Evolutionary conservation across 805 yeast genomes (phyloP), one percentile per base, ranked within the genome.

Genomic region (Saccharomycopsis capsularis): DNA sequence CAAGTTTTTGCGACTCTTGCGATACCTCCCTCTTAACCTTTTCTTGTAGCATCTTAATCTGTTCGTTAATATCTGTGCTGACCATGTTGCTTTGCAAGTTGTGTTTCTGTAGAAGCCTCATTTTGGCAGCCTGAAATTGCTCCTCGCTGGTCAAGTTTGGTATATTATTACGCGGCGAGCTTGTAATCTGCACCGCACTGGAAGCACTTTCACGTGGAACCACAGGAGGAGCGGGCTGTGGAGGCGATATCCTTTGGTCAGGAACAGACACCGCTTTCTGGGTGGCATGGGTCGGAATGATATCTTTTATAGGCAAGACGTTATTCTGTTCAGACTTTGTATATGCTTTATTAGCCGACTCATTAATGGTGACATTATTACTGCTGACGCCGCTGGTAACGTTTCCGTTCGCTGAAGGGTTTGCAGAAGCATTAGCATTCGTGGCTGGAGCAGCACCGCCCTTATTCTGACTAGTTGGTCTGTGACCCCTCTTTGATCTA

Each of bases 21-120:
- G 25, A 18, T 25, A 19, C 37, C 22, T 45, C 42, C 19, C 29
- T 22, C 23, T 5, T n/a, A n/a, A 40, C 47, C 23, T 47, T 43
- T 29, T 44, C 48, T 34, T 44, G 52, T 16, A 40, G 15, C 37
- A 39, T 36, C 29, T 44, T 39, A 9, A 48, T 48, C 36, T 48
- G 43, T 4, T 47, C 51, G 23, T 42, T 38, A 3, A 47, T 47
- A 38, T 47, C 29, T 7, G 19, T 34, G 19, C 19, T 13, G 16
- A 21, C 34, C n/a, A n/a, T n/a, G n/a, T n/a, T n/a, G 3, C 30
- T 21, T 21, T 4, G 29, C 18, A 38, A 21, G 27, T 39, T 45
- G n/a, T 39, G 48, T 29, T 40, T 46, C 19, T 29, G 24, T 11
- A 38, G 23, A 19, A 38, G 16, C 11, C 32, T 25, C 15, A 24